These are phyloP conservation scores for Phytopythium ostracodes DNA, from an alignment of 352 stramenopile species.

Conservation along the genomic window DNA sequence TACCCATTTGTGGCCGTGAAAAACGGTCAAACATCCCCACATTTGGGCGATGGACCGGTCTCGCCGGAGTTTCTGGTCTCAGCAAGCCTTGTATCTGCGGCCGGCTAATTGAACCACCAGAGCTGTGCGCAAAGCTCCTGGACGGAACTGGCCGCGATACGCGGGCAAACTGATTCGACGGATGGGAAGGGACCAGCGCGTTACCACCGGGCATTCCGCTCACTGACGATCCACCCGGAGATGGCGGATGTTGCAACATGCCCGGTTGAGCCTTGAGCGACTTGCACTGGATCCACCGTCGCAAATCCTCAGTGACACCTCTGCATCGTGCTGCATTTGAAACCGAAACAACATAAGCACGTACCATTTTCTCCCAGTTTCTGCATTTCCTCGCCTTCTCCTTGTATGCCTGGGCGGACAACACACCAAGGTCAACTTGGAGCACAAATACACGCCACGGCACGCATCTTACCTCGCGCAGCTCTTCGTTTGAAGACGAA, in stretches of 20 bases:
- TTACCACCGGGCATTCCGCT: constrained; percentile 15
- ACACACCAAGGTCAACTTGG: constrained; percentile 1
- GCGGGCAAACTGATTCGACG: constrained; percentile 35
- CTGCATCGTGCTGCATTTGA: not conserved
- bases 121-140: constrained; percentile 10
- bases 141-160: constrained; percentile 3
- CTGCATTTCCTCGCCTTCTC: constrained; percentile 83
- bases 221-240: constrained; percentile 44
- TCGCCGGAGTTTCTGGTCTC: constrained; percentile 34
- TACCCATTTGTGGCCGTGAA: constrained; percentile 54
- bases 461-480: constrained; percentile 49
- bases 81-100: constrained; percentile 18
- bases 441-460: not conserved
- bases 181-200: not conserved
- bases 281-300: constrained; percentile 43
- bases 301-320: not conserved
- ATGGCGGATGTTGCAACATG: constrained; percentile 45
- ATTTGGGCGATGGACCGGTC: constrained; percentile 43
- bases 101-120: constrained; percentile 12
- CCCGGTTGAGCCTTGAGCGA: constrained; percentile 51
- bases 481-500: constrained; percentile 70
- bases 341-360: not conserved
- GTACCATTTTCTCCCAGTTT: constrained; percentile 88
- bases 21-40: constrained; percentile 64
- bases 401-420: constrained; percentile 63